Conservation (phyloP, 108 stramenopile species). For the Nannochloropsis oceanica region DNA sequence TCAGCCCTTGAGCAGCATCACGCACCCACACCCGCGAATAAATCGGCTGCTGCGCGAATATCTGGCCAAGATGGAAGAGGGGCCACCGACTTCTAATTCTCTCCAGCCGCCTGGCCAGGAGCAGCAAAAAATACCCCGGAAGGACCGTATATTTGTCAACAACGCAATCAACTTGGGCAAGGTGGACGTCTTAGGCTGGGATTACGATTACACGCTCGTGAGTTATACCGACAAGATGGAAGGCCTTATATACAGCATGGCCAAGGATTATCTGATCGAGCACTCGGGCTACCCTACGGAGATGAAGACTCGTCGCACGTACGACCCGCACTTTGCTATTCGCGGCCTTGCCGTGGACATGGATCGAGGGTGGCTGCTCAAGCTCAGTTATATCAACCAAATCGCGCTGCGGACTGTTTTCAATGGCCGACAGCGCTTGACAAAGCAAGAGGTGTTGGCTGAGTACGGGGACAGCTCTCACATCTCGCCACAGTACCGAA, state of each 20-base stretch:
- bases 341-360: conserved; percentile 85
- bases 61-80: not conserved
- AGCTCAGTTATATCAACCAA: conserved; percentile 81
- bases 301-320: conserved; percentile 48
- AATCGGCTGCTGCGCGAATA: not conserved
- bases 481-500: not conserved
- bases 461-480: conserved; percentile 59
- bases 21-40: not conserved
- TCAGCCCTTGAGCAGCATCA: not conserved
- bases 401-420: conserved; percentile 74
- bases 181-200: conserved; percentile 78
- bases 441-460: conserved; percentile 45
- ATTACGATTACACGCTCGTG: conserved; percentile 88
- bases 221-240: conserved; percentile 67
- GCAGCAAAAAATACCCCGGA: not conserved
- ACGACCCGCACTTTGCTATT: conserved; percentile 65
- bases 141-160: conserved; percentile 38
- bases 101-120: not conserved
- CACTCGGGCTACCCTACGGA: conserved; percentile 67
- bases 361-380: conserved; percentile 81
- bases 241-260: conserved; percentile 77
- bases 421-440: conserved; percentile 55
- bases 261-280: conserved; percentile 60
- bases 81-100: not conserved
- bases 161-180: conserved; percentile 73